Base-by-base conservation (phyloP, 805 yeast genomes). In the Teunomyces kruisii region DNA sequence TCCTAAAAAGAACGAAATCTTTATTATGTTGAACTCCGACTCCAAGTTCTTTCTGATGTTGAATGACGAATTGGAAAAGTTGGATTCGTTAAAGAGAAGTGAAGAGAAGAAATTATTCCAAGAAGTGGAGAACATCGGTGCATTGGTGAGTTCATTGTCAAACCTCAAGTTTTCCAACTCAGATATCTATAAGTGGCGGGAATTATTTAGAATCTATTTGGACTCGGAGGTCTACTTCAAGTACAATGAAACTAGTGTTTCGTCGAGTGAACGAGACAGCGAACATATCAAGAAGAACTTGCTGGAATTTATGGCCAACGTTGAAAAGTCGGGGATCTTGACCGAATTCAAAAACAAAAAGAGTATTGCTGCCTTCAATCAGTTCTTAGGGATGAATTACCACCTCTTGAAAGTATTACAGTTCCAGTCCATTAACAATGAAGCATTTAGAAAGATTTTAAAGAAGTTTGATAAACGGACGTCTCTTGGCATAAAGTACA, bases 381-480 rank as follows among this genome's bases (percentile, higher is more conserved):
- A 73, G 35, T 86, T 86, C 53, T 65, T 78, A 46, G 61, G 64
- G 3, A 55, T 84, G 53, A 86, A 86, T 57, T 62, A 69, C 27
- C 77, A 77, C 45, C 61, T 86, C 15, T 57, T 86, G 35, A 78
- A 79, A 54, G 74, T 80, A 9, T 68, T 81, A 26, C 78, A 79
- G 50, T 86, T 80, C 56, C 86, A 83, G 54, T 67, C 76, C 7
- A 70, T 85, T 47, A 86, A 86, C 61, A 68, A 76, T 28, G 72
- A 79, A 33, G 92, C 92, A 0, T 74, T 84, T 32, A 65, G 75
- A 13, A 86, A 86, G 60, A 86, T 86, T 48, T 68, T 85, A 56
- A 85, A 86, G 58, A 86, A 86, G 57, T 86, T 86, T 54, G 90
- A 86, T 53, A 86, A 86, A 58, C 84, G 80, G 54, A 86, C 92